Evolutionary conservation across 75 land plant genomes (phyloP), one percentile per base, ranked within the genome.

Genomic region (Cunninghamia lanceolata): DNA sequence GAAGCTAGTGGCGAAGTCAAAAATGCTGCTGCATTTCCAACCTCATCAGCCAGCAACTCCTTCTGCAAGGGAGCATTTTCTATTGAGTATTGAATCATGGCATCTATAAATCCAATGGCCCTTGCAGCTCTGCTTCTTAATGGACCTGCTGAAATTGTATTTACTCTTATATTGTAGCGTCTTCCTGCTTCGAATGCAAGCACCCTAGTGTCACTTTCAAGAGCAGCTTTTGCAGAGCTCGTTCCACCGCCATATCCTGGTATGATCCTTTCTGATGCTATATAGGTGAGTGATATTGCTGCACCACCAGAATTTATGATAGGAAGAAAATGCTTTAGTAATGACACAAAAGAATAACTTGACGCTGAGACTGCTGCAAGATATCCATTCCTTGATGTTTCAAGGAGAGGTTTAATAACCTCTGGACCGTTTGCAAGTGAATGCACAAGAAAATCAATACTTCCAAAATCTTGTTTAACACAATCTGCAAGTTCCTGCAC

Each of bases 171-270:
- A 63, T 87, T 91, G 84, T 92, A 86, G 80, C 91, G 91, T 46
- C 99, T 92, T 83, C 99, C 98, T 39, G 96, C 99, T 89, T 98
- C 98, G 92, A 95, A 98, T 56, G 98, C 95, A 77, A 96, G 94
- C 71, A 98, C 97, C 97, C 92, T 59, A 19, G 99, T 98, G 86
- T 98, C 98, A 92, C 99, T 96, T 88, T 98, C 99, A 4, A 98
- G 89, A 13, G 99, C 99, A 59, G 99, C 96, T 89, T 98, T 98
- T 5, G 99, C 96, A 66, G 99, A 96, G 88, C 99, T 98, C 99
- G 96, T 98, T 6, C 99, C 99, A 3, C 99, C 99, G 74, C 99
- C 99, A 90, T 98, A 98, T 82, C 99, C 96, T n/a, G n/a, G n/a
- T n/a, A n/a, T n/a, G n/a, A n/a, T n/a, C n/a, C n/a, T n/a, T n/a